Evolutionary conservation across 176 grass and related monocot species (phyloP).

Genomic region (Ampelocalamus luodianensis): DNA sequence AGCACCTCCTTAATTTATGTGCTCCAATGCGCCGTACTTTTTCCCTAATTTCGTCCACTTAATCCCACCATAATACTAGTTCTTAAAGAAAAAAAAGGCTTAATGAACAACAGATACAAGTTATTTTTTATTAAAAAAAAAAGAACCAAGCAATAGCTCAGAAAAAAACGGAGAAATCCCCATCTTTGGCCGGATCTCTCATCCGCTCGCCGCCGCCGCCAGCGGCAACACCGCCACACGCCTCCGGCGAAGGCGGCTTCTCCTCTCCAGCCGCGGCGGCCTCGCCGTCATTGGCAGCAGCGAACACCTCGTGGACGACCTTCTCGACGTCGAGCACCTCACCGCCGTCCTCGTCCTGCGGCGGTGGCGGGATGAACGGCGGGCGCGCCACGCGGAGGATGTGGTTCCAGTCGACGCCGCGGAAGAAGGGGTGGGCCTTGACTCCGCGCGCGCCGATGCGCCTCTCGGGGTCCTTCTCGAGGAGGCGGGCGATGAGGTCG

Average conservation of each 20-base stretch:
- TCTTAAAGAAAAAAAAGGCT: neutral
- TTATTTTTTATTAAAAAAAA: neutral
- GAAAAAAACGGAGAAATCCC: constrained; percentile 66
- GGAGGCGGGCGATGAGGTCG: constrained; percentile 71
- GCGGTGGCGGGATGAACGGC: constrained; percentile 68
- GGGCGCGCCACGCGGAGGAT: constrained; percentile 75
- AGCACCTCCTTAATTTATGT: constrained; percentile 43
- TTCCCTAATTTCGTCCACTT: neutral
- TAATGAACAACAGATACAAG: neutral
- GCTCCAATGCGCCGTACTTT: constrained; percentile 17
- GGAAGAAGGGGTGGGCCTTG: constrained; percentile 87
- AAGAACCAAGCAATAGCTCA: constrained; percentile 19
- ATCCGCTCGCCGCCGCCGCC: constrained; percentile 10
- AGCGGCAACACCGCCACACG: neutral
- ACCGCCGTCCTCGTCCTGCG: constrained; percentile 6
- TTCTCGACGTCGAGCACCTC: constrained; percentile 85
- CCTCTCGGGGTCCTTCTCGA: constrained; percentile 88
- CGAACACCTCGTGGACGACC: constrained; percentile 74
- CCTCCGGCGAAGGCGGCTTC: constrained; percentile 25
- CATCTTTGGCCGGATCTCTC: constrained; percentile 55
- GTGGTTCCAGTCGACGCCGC: constrained; percentile 74
- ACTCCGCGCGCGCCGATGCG: constrained; percentile 63
- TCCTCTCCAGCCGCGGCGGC: neutral
- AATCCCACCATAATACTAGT: constrained; percentile 3
- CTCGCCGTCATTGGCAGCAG: constrained; percentile 34